Conservation (phyloP, 768 basidiomycete species). For the Pleurotus tuber-regium region DNA sequence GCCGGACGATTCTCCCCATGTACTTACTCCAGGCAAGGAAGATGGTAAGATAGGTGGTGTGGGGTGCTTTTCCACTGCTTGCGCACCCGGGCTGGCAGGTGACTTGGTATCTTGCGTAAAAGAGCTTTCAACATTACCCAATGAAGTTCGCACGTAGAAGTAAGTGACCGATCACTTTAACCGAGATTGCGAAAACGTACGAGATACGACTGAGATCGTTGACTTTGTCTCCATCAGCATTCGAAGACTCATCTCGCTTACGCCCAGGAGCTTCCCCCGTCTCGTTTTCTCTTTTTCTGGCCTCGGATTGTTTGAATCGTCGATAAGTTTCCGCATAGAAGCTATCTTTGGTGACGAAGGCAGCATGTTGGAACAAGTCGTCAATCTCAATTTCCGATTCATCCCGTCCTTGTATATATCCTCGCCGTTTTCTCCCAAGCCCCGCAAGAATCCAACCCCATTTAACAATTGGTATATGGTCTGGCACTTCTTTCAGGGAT, state of each 20-base stretch:
- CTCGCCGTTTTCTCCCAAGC: slow-evolving; percentile 26
- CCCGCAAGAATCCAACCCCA: slow-evolving; percentile 61
- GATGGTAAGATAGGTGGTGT: too few species aligned
- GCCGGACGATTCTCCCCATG: too few species aligned
- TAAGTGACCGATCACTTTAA: slow-evolving; percentile 1
- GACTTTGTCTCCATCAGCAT: too few species aligned
- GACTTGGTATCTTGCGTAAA: too few species aligned
- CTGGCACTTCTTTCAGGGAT: slow-evolving; percentile 53
- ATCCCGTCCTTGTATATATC: slow-evolving; percentile 23
- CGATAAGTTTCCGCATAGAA: slow-evolving; percentile 19
- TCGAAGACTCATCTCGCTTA: background rate
- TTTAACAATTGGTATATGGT: slow-evolving; percentile 59
- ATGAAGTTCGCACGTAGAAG: background rate
- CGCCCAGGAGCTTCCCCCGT: background rate
- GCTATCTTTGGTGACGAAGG: slow-evolving; percentile 1
- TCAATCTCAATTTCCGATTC: slow-evolving; percentile 16
- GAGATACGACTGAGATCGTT: background rate
- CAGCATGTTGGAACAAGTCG: slow-evolving; percentile 1
- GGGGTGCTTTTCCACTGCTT: background rate
- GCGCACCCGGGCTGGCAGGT: too few species aligned
- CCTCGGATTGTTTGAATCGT: slow-evolving; percentile 44
- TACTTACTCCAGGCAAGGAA: background rate
- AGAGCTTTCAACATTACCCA: too few species aligned
- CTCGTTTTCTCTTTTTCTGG: slow-evolving; percentile 37
- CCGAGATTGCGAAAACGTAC: slow-evolving; percentile 7